phyloP scores from a whole-genome alignment of 2,329 filamentous ascomycete species.

The Davidsoniella virescens region DNA sequence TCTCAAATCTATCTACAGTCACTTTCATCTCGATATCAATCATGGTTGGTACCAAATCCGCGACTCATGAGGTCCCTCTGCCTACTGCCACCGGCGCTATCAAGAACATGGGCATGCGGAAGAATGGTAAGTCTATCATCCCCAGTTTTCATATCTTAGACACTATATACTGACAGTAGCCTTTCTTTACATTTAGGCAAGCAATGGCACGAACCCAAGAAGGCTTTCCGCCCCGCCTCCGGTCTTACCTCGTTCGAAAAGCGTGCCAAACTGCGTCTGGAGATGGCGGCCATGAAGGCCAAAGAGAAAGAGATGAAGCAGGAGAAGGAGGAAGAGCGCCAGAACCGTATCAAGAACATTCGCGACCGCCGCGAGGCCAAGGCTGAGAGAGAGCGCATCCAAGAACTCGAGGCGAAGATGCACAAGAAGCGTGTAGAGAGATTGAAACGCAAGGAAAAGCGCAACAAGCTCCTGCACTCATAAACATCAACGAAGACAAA shows the following conservation, averaged over 20 bases:
- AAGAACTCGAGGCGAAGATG: constrained; percentile 95
- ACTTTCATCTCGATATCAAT: too few relatives aligned
- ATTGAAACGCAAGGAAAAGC: constrained; percentile 88
- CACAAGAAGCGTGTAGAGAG: constrained; percentile 88
- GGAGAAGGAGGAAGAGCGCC: constrained; percentile 77
- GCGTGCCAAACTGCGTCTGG: constrained; percentile 52
- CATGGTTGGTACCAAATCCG: too few relatives aligned
- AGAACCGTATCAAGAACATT: constrained; percentile 67
- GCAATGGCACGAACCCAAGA: constrained; percentile 77
- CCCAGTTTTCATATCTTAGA: not conserved
- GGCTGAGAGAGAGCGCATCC: constrained; percentile 83
- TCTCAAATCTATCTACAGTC: too few relatives aligned
- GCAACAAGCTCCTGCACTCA: constrained; percentile 67
- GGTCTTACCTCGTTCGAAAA: constrained; percentile 68
- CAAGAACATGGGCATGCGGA: constrained; percentile 51
- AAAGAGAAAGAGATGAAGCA: constrained; percentile 93
- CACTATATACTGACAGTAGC: not conserved
- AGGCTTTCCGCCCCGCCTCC: constrained; percentile 66
- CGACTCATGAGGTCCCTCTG: too few relatives aligned
- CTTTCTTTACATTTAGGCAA: constrained; percentile 46
- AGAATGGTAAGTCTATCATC: constrained; percentile 50
- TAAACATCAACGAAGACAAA: constrained; percentile 22
- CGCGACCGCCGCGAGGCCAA: constrained; percentile 76
- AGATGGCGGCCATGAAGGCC: constrained; percentile 64
- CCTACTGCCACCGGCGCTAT: constrained; percentile 18